These are phyloP conservation scores for Aureobasidium namibiae DNA, from an alignment of 2,329 filamentous ascomycete species.

Conservation along the genomic window DNA sequence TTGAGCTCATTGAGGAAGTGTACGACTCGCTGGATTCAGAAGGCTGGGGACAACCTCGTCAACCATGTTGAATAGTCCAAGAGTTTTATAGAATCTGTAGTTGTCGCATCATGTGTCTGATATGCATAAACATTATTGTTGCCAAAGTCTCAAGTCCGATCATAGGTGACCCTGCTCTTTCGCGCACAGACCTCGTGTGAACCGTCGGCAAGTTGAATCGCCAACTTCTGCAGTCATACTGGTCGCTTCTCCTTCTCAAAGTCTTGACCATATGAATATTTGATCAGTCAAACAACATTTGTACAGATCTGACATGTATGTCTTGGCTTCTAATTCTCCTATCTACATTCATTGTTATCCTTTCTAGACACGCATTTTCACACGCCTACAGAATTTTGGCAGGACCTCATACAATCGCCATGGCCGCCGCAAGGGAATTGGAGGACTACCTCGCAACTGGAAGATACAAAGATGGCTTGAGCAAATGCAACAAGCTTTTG, in stretches of 20 bases:
- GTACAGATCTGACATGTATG: neutral
- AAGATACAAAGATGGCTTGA: constrained; percentile 24
- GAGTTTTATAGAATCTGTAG: neutral
- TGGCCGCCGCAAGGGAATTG: constrained; percentile 1
- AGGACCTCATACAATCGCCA: neutral
- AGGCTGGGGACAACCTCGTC: neutral
- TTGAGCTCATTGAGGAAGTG: neutral
- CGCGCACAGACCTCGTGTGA: neutral
- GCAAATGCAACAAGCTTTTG: constrained; percentile 26
- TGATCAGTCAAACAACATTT: neutral
- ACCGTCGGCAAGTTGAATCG: neutral
- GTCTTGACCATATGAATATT: neutral
- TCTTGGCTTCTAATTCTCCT: constrained; percentile 3
- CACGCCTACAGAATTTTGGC: constrained; percentile 2
- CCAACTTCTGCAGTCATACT: constrained; percentile 1
- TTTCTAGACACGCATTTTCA: neutral
- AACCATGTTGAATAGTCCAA: neutral
- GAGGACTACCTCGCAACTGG: constrained; percentile 12
- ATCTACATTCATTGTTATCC: neutral
- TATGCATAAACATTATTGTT: too few species aligned
- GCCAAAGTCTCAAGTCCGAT: neutral
- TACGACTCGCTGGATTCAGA: neutral
- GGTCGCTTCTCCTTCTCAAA: neutral
- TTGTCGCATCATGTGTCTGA: too few species aligned
- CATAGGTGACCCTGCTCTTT: neutral